These are phyloP conservation scores for Fusarium redolens DNA, from an alignment of 2,329 filamentous ascomycete genomes.

Conservation along the genomic window DNA sequence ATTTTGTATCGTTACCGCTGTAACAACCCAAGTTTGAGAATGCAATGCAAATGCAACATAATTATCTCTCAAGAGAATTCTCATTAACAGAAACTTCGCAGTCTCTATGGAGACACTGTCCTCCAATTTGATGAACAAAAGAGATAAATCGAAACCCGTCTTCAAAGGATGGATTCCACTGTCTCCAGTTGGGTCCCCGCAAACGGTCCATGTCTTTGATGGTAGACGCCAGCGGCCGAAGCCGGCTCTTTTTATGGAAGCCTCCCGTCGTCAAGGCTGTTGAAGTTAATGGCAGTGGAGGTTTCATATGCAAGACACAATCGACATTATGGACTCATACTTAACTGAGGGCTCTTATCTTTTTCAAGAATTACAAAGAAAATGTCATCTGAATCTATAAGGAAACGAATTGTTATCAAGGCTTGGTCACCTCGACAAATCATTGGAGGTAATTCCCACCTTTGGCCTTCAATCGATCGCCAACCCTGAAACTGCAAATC, in stretches of 20 bases:
- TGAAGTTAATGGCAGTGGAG: not conserved
- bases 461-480: not conserved
- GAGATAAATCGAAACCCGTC: conserved; percentile 6
- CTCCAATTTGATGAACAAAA: not conserved
- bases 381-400: not conserved
- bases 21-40: not conserved
- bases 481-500: not conserved
- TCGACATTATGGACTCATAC: not conserved
- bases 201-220: conserved; percentile 27
- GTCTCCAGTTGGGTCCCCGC: conserved; percentile 10
- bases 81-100: not conserved
- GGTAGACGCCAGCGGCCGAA: conserved; percentile 4
- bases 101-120: not conserved
- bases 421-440: not conserved
- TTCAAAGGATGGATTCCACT: not conserved
- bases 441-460: not conserved
- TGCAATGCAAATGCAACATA: not conserved
- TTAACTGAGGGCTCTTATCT: not conserved
- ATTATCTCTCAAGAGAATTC: not conserved
- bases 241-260: not conserved
- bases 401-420: not conserved
- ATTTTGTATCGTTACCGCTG: not conserved
- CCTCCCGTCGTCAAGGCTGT: not conserved
- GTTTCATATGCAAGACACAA: not conserved
- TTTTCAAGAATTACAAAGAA: not conserved